phyloP scores from a whole-genome alignment of 2,329 filamentous ascomycete species.

The Paraphoma chrysanthemicola region DNA sequence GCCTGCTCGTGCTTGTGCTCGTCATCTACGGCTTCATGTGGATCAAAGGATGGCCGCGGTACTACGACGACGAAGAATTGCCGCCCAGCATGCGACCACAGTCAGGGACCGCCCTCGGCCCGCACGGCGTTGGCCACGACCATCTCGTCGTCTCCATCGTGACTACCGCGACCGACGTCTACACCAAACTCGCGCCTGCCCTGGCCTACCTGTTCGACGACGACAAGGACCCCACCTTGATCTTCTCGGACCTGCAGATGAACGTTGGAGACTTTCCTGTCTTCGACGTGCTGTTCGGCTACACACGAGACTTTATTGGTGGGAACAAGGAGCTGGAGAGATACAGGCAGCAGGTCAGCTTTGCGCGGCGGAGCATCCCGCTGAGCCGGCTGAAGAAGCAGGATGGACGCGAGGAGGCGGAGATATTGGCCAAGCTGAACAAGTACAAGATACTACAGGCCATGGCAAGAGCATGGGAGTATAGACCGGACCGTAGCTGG shows the following conservation, averaged over 20 bases:
- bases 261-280: constrained; percentile 42
- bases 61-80: constrained; percentile 43
- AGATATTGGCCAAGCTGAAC: constrained; percentile 31
- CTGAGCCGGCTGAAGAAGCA: constrained; percentile 25
- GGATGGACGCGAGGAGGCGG: constrained; percentile 27
- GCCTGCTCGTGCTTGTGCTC: constrained; percentile 24
- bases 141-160: constrained; percentile 61
- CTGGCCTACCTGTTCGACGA: constrained; percentile 32
- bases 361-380: constrained; percentile 38
- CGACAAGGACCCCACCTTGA: constrained; percentile 44
- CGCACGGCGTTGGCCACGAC: constrained; percentile 27
- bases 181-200: constrained; percentile 58
- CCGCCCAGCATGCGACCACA: constrained; percentile 26
- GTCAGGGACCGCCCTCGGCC: constrained; percentile 18
- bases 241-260: constrained; percentile 50
- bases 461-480: constrained; percentile 42
- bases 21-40: constrained; percentile 38
- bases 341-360: constrained; percentile 43
- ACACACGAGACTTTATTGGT: constrained; percentile 34
- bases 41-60: constrained; percentile 41
- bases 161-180: constrained; percentile 64
- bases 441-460: constrained; percentile 51
- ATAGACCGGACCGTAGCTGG: constrained; percentile 60
- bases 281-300: constrained; percentile 46
- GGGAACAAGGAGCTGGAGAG: constrained; percentile 44